Percentiles rank a stretch among this genome's conserved stretches.
These are phyloP conservation scores for Xylaria sp. DNA, from an alignment of 495 filamentous ascomycete genomes.

Conservation along the genomic window DNA sequence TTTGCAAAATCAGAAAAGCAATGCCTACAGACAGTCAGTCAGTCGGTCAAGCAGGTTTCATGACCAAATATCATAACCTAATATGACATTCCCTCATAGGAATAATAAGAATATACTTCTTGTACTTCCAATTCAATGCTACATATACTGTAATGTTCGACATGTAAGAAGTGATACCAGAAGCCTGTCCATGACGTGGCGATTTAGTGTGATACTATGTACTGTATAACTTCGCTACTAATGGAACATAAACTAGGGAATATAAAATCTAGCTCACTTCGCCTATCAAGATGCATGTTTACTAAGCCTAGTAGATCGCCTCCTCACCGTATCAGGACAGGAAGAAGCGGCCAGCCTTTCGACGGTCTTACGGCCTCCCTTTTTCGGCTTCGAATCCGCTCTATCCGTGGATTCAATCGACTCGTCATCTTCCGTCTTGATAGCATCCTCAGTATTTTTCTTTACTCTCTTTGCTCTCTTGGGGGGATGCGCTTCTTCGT, in stretches of 20 bases:
- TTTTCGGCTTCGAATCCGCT: constrained; percentile 20
- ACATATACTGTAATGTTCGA: not conserved
- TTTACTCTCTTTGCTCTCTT: constrained; percentile 46
- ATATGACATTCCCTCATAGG: not conserved
- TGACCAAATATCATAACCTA: not conserved
- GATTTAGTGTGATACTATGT: not conserved
- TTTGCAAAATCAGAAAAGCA: not conserved
- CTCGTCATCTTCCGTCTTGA: constrained; percentile 29
- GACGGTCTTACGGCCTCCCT: constrained; percentile 4
- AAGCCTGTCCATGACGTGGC: not conserved
- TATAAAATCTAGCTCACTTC: not conserved
- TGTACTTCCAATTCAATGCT: not conserved
- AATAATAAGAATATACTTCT: not conserved
- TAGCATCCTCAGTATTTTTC: constrained; percentile 21
- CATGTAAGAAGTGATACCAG: not conserved
- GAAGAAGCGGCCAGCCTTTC: not conserved
- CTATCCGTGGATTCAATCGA: not conserved
- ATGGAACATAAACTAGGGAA: not conserved
- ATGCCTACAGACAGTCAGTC: not conserved
- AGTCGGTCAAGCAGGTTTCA: not conserved
- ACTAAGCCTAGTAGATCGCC: constrained; percentile 48
- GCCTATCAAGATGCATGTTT: constrained; percentile 39
- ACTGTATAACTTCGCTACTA: not conserved
- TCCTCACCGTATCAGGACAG: constrained; percentile 32
- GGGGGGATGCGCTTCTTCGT: constrained; percentile 21